Conservation (phyloP, 2,329 filamentous ascomycete species). For the Penicillium sp. region DNA sequence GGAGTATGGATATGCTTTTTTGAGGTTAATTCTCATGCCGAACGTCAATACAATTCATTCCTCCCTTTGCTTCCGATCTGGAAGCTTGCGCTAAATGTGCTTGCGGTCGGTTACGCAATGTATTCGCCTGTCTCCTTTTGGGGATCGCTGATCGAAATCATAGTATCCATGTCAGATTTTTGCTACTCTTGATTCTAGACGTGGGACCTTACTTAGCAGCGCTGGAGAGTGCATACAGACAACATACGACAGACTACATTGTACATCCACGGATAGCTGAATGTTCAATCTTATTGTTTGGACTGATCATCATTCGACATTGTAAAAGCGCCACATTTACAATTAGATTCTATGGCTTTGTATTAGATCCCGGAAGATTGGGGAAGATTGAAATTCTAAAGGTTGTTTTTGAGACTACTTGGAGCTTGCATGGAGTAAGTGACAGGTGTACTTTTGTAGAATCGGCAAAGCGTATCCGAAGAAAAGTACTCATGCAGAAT, state of each 20-base stretch:
- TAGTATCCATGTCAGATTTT: neutral
- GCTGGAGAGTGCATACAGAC: neutral
- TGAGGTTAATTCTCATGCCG: constrained; percentile 15
- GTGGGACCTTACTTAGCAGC: neutral
- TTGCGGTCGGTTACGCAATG: neutral
- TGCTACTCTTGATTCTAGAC: neutral
- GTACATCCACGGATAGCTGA: neutral
- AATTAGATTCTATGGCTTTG: neutral
- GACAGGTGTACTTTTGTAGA: constrained; percentile 5
- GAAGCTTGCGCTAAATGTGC: neutral
- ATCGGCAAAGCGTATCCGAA: neutral
- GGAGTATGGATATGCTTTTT: neutral
- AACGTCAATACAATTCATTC: neutral
- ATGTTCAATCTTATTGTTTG: neutral
- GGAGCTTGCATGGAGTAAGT: neutral
- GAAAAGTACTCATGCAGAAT: neutral
- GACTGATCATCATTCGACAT: neutral
- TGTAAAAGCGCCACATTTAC: neutral
- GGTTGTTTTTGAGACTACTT: neutral
- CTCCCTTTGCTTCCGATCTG: neutral
- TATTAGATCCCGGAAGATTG: neutral
- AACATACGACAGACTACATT: neutral
- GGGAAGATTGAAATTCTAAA: neutral
- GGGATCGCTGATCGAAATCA: neutral
- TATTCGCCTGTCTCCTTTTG: neutral